A percentile compares a stretch with the other conserved stretches of the same genome.
Evolutionary conservation across 129 eudicot genomes (phyloP).

Genomic region (Chrysanthemum lavandulifolium): DNA sequence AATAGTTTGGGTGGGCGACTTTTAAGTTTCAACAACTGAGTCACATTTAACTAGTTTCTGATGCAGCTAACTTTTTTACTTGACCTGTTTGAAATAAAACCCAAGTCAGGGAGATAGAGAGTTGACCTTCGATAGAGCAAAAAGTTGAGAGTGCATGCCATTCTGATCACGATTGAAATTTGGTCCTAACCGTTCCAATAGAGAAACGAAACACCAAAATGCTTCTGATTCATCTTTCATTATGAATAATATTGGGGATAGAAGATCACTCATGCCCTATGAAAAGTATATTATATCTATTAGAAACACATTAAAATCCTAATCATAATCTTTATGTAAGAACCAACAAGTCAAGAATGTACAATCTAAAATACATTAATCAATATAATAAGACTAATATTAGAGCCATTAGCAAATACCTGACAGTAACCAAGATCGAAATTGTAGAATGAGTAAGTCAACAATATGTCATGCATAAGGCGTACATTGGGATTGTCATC

Average conservation of each 20-base stretch:
- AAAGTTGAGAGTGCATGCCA: conserved; percentile 97
- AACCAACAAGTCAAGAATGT: conserved; percentile 3
- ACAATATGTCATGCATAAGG: conserved; percentile 31
- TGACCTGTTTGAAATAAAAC: no score
- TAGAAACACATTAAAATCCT: neutral
- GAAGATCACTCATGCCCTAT: conserved; percentile 95
- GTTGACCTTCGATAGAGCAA: conserved; percentile 82
- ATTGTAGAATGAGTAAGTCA: conserved; percentile 55
- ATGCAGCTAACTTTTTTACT: no score
- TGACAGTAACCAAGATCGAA: conserved; percentile 99
- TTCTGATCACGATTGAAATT: conserved; percentile 96
- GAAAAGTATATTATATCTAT: neutral
- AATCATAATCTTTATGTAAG: neutral
- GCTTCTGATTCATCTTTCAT: conserved; percentile 80
- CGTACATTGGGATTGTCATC: conserved; percentile 87
- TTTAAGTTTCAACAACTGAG: conserved; percentile 18
- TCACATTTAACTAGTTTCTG: no score
- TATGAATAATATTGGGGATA: conserved; percentile 82
- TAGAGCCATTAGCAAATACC: conserved; percentile 37
- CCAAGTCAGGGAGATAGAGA: conserved; percentile 16
- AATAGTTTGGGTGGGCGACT: no score
- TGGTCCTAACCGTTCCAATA: conserved; percentile 96
- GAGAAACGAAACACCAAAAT: conserved; percentile 91
- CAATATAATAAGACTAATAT: no score
- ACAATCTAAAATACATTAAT: neutral